Evolutionary conservation across 139 green algal genomes (phyloP), one percentile per base, ranked within the genome.

Genomic region (Tetratostichococcus sp.): DNA sequence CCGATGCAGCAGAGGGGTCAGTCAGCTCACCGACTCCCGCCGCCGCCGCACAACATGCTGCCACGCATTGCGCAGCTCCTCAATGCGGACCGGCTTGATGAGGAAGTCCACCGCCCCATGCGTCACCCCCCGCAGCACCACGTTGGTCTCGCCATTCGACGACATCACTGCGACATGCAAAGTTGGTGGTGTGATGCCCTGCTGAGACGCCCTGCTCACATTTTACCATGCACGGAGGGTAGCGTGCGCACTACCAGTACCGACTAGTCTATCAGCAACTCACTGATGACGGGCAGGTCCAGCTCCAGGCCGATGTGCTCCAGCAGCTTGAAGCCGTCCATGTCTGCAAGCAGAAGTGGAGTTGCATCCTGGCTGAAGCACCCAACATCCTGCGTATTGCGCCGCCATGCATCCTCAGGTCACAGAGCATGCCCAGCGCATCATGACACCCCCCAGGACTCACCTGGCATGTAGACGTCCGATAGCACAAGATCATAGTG

Each of bases 21-120:
- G n/a, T 50, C 8, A 6, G 11, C 67, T 50, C 67, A 72, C 67
- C 31, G 30, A 31, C 30, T 73, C 74, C 2, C 75, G 58, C 35
- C 81, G 79, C 21, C 91, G 82, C 2, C 93, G 81, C 11, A 98
- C 82, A 8, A 98, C 94, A 78, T 98, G 95, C 86, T 98, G 95
- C 95, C 95, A 99, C 11, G 98, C 88, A 32, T 82, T 82, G 8
- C 88, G 80, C 35, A 98, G 86, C 85, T 98, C 95, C 82, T 98
- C 93, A 25, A 97, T 88, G 1, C 95, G 88, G 26, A 99, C 93
- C 26, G 95, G 95, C 77, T 99, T 99, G 72, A 99, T 95, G 0
- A 99, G 82, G 67, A 97, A 98, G 83, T 99, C 95, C 2, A 96
- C 93, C 0, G 95, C 95, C 17, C 95, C 95, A 75, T 98, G 93